Evolutionary conservation across 495 filamentous ascomycete species (phyloP).

Genomic region (Cercophora samala): DNA sequence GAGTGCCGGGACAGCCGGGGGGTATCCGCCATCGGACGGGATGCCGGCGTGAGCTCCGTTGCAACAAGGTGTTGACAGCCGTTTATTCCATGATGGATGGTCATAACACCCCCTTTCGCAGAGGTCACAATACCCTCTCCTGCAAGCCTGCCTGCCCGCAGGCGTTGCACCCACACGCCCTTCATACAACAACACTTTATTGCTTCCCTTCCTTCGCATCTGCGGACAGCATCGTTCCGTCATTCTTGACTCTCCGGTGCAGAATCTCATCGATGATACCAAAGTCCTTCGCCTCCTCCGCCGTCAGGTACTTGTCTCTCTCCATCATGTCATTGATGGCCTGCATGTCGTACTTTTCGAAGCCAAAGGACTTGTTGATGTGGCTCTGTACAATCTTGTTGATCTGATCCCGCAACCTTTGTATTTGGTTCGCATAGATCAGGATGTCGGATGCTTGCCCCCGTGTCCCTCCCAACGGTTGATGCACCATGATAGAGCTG

Average conservation of each 20-base stretch:
- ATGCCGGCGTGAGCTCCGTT: constrained; percentile 5
- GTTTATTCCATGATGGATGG: neutral
- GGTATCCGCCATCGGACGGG: constrained; percentile 19
- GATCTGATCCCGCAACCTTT: constrained; percentile 76
- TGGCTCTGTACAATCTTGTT: constrained; percentile 88
- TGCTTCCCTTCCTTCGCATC: constrained; percentile 24
- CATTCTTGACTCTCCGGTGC: constrained; percentile 43
- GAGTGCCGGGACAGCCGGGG: neutral
- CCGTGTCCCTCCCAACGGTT: constrained; percentile 85
- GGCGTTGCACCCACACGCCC: neutral
- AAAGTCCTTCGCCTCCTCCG: constrained; percentile 79
- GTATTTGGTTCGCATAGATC: constrained; percentile 95
- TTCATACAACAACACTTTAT: constrained; percentile 16
- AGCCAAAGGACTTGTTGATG: constrained; percentile 67
- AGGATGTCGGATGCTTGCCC: constrained; percentile 91
- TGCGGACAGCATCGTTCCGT: constrained; percentile 24
- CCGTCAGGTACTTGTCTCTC: constrained; percentile 89
- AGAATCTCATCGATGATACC: constrained; percentile 91
- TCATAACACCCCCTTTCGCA: neutral
- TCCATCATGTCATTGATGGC: constrained; percentile 95
- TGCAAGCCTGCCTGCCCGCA: neutral
- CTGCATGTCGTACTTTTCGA: constrained; percentile 58
- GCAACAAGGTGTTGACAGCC: neutral
- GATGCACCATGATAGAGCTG: constrained; percentile 93
- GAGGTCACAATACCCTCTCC: neutral